Conservation (phyloP, 2,329 filamentous ascomycete species). For the Exophiala spinifera region DNA sequence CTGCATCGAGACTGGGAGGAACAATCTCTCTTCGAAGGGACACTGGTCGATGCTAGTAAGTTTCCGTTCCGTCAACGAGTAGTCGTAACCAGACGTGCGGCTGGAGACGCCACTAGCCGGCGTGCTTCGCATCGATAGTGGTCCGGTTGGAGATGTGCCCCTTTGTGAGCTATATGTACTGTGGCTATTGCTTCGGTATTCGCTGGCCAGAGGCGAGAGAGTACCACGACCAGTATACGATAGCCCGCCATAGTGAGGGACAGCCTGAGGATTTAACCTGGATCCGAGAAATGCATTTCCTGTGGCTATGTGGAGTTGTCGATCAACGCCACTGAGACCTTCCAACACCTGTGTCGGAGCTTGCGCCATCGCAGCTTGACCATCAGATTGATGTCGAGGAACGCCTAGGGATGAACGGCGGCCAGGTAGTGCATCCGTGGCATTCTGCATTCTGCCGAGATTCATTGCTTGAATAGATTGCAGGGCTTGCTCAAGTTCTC, state of each 20-base stretch:
- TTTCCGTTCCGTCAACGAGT: constrained; percentile 48
- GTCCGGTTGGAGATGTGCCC: constrained; percentile 41
- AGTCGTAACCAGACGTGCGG: constrained; percentile 41
- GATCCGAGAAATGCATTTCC: constrained; percentile 32
- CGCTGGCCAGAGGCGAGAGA: constrained; percentile 43
- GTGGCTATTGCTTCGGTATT: constrained; percentile 46
- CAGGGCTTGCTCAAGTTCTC: constrained; percentile 10
- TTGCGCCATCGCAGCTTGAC: background rate
- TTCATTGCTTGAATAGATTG: constrained; percentile 10
- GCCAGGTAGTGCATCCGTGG: constrained; percentile 3
- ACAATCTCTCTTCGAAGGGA: constrained; percentile 14
- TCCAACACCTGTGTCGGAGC: constrained; percentile 18
- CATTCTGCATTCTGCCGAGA: constrained; percentile 9
- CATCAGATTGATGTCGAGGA: constrained; percentile 10
- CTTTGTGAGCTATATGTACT: constrained; percentile 46
- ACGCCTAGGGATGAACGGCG: constrained; percentile 7
- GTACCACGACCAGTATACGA: constrained; percentile 46
- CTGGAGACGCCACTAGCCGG: constrained; percentile 41
- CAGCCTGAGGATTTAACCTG: constrained; percentile 31
- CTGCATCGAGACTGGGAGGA: constrained; percentile 29
- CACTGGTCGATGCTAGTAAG: constrained; percentile 44
- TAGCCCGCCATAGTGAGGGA: constrained; percentile 38
- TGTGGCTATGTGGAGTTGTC: constrained; percentile 30
- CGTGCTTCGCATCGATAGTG: constrained; percentile 42
- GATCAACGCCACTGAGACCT: constrained; percentile 31